Evolutionary conservation across 164 flowering plant genomes (phyloP).

Genomic region (Nelumbo lutea): DNA sequence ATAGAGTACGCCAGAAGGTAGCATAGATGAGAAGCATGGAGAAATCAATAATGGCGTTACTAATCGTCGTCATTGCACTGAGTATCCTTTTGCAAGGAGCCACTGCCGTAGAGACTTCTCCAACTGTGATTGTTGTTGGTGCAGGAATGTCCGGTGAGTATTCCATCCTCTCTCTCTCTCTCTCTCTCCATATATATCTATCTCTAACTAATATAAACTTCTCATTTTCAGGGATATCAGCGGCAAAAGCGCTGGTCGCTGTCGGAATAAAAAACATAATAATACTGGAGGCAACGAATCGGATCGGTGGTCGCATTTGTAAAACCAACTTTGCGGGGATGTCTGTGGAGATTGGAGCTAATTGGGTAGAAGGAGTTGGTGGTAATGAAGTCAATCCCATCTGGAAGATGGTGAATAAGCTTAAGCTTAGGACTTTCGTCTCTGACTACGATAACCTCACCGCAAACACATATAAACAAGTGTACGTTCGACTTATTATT

Average conservation of each 20-base stretch:
- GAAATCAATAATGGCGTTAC: not conserved
- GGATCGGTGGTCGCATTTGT: slow-evolving; percentile 34
- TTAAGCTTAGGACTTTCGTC: slow-evolving; percentile 20
- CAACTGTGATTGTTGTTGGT: slow-evolving; percentile 30
- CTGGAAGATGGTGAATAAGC: slow-evolving; percentile 32
- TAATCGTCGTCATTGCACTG: not conserved
- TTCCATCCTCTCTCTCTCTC: not conserved
- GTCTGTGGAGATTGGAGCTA: slow-evolving; percentile 40
- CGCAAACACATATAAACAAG: slow-evolving; percentile 24
- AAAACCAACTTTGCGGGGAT: slow-evolving; percentile 31
- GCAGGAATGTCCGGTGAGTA: slow-evolving; percentile 41
- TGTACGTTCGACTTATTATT: not conserved
- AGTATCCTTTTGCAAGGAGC: not conserved
- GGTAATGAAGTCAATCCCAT: slow-evolving; percentile 28
- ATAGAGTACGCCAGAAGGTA: too few relatives aligned
- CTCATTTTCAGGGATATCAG: slow-evolving; percentile 27
- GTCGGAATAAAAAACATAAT: slow-evolving; percentile 32
- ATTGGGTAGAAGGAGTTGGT: slow-evolving; percentile 41
- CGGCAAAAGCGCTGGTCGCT: slow-evolving; percentile 30
- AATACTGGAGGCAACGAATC: slow-evolving; percentile 33
- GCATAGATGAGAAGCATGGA: too few relatives aligned
- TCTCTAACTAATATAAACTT: not conserved
- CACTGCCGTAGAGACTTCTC: slow-evolving; percentile 6
- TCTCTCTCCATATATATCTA: not conserved
- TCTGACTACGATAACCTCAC: slow-evolving; percentile 19